A percentile compares a stretch with the other conserved stretches of the same genome.
phyloP scores from a whole-genome alignment of 2,329 filamentous ascomycete species.

The Xylaria sp. region DNA sequence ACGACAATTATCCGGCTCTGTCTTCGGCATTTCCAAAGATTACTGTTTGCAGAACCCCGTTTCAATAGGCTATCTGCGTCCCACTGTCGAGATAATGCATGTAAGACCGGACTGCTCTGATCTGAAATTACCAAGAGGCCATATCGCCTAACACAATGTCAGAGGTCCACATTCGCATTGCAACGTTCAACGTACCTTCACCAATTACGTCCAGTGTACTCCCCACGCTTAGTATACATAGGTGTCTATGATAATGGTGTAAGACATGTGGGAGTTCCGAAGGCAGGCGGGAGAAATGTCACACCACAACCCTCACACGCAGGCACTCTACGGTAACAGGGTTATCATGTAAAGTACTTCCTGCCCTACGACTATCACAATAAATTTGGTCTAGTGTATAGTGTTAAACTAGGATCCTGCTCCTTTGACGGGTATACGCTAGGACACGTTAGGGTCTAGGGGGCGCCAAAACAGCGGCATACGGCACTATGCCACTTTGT shows the following conservation, averaged over 20 bases:
- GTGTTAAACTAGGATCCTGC: not conserved
- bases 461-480: too few relatives aligned
- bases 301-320: not conserved
- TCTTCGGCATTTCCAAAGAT: too few relatives aligned
- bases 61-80: not conserved
- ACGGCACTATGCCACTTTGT: too few relatives aligned
- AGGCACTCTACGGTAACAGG: not conserved
- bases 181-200: not conserved
- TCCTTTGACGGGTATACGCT: conserved; percentile 5
- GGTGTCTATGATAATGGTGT: not conserved
- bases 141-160: not conserved
- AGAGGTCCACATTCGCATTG: not conserved
- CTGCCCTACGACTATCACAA: not conserved
- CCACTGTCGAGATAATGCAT: not conserved
- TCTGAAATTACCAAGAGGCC: not conserved
- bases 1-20: too few relatives aligned
- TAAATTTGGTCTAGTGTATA: not conserved
- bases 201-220: not conserved
- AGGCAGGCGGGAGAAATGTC: not conserved
- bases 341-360: conserved; percentile 9
- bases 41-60: not conserved
- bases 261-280: not conserved
- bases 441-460: not conserved
- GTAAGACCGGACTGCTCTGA: not conserved
- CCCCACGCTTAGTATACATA: not conserved